phyloP scores from a whole-genome alignment of 2,329 filamentous ascomycete species.

The Ascochyta koolunga region DNA sequence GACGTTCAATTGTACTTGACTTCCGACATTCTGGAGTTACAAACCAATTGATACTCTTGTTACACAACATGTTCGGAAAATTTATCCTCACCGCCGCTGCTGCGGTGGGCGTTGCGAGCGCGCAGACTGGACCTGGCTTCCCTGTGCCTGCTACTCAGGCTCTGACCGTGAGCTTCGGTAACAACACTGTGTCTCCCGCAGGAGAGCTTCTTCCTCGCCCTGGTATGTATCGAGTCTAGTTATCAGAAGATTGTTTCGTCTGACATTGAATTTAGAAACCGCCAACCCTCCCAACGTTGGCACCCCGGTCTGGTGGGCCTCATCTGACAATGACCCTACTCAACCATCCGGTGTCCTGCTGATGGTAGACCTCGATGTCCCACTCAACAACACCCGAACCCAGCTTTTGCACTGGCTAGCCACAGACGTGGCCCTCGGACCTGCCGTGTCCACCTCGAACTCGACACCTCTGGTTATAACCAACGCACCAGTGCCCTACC shows the following conservation, averaged over 20 bases:
- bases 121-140: conserved; percentile 40
- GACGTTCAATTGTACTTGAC: neutral
- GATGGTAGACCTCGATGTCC: conserved; percentile 42
- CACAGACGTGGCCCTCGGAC: conserved; percentile 29
- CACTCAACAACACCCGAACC: conserved; percentile 35
- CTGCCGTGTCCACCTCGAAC: conserved; percentile 9
- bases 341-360: conserved; percentile 26
- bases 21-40: neutral
- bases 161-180: conserved; percentile 38
- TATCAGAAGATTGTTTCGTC: conserved; percentile 1
- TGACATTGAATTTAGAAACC: conserved; percentile 24
- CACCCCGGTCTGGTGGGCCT: conserved; percentile 21
- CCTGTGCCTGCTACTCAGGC: conserved; percentile 24
- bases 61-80: conserved; percentile 23
- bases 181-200: conserved; percentile 39
- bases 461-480: conserved; percentile 12
- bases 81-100: conserved; percentile 18
- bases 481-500: conserved; percentile 24
- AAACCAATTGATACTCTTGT: neutral
- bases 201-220: conserved; percentile 41
- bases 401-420: conserved; percentile 42
- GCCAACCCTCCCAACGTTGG: conserved; percentile 33
- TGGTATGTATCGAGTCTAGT: conserved; percentile 25
- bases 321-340: neutral
- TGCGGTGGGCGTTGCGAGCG: conserved; percentile 21